These are phyloP conservation scores for Rhodotorula sp. DNA, from an alignment of 1,284 basidiomycete genomes.

Conservation along the genomic window DNA sequence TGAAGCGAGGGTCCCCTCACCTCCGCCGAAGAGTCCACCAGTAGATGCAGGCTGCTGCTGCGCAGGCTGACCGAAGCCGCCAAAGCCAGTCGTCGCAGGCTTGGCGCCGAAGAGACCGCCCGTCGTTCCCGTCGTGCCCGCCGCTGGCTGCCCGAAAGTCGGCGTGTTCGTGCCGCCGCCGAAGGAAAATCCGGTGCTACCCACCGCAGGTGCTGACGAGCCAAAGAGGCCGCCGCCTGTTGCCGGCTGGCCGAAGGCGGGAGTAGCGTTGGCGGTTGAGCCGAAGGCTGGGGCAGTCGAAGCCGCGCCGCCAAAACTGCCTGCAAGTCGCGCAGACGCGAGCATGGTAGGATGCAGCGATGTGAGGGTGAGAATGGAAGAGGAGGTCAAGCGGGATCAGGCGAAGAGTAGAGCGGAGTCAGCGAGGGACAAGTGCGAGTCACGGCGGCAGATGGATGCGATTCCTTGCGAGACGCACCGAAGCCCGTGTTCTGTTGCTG, in stretches of 20 bases:
- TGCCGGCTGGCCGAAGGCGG: neutral
- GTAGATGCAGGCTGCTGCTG: slow-evolving; percentile 21
- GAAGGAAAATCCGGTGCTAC: slow-evolving; percentile 35
- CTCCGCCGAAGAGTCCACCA: slow-evolving; percentile 36
- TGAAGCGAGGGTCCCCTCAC: neutral
- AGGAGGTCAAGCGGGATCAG: neutral
- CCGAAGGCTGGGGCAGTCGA: slow-evolving; percentile 29
- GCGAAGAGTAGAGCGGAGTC: neutral
- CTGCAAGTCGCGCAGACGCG: neutral
- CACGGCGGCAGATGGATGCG: neutral
- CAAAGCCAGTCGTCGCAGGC: slow-evolving; percentile 37
- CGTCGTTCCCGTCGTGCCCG: slow-evolving; percentile 5
- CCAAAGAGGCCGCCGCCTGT: slow-evolving; percentile 33
- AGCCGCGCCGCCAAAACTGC: slow-evolving; percentile 27
- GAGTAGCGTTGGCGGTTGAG: slow-evolving; percentile 7
- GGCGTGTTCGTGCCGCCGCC: slow-evolving; percentile 22
- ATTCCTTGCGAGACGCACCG: slow-evolving; percentile 11
- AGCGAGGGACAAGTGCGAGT: neutral
- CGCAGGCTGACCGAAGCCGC: slow-evolving; percentile 29
- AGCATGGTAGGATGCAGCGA: neutral
- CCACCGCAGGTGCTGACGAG: neutral
- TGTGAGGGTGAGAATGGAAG: no score
- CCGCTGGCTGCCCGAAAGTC: slow-evolving; percentile 23
- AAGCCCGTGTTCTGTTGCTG: slow-evolving; percentile 28
- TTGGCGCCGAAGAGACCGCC: slow-evolving; percentile 37